Percentiles rank a stretch among this genome's conserved stretches.
phyloP scores from a whole-genome alignment of 2,329 filamentous ascomycete genomes.

The Cercospora sp. region DNA sequence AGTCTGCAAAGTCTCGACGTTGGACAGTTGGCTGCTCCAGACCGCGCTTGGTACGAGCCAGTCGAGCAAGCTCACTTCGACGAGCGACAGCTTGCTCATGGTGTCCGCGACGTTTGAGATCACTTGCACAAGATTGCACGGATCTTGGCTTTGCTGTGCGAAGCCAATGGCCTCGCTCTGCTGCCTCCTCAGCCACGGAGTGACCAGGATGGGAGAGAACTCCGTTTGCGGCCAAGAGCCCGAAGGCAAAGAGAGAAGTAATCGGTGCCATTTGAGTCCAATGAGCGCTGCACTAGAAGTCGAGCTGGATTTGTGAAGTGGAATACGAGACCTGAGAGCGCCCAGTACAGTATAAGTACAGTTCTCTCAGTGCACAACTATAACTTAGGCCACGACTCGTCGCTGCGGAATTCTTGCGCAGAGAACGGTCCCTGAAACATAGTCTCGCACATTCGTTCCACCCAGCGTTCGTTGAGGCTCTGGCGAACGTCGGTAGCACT shows the following conservation, averaged over 20 bases:
- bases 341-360: background rate
- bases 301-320: background rate
- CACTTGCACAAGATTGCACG: conserved; percentile 26
- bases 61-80: conserved; percentile 25
- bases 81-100: conserved; percentile 26
- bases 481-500: background rate
- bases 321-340: background rate
- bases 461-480: background rate
- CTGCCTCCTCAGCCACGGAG: conserved; percentile 27
- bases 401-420: background rate
- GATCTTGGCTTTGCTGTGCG: conserved; percentile 25
- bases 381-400: background rate
- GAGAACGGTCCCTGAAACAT: background rate
- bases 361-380: background rate
- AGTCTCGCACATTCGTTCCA: background rate
- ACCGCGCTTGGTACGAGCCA: conserved; percentile 26
- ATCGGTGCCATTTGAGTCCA: conserved; percentile 21
- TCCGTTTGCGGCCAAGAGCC: conserved; percentile 18
- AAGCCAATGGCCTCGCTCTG: conserved; percentile 28
- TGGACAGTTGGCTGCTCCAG: conserved; percentile 20
- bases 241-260: conserved; percentile 19
- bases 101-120: conserved; percentile 28
- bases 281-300: background rate
- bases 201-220: conserved; percentile 32
- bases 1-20: conserved; percentile 29